phyloP scores from a whole-genome alignment of 768 basidiomycete genomes.

The Cyclocybe aegerita region DNA sequence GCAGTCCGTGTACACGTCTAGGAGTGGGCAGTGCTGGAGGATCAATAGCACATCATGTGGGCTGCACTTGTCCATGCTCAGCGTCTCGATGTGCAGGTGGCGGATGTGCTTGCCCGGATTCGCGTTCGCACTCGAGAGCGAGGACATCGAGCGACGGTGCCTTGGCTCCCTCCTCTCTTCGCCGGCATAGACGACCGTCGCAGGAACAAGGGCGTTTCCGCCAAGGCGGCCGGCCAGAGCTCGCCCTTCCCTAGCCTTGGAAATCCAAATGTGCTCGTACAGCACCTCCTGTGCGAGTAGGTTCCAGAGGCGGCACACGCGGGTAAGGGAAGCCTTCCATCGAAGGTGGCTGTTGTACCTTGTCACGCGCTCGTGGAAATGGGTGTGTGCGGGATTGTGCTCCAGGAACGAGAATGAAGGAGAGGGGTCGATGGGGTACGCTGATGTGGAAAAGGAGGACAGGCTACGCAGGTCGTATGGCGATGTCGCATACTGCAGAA shows the following conservation, averaged over 20 bases:
- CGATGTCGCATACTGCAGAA: constrained; percentile 56
- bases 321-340: constrained; percentile 48
- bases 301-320: constrained; percentile 59
- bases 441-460: constrained; percentile 55
- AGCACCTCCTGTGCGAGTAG: constrained; percentile 52
- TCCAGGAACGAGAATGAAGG: constrained; percentile 59
- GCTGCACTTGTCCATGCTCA: constrained; percentile 59
- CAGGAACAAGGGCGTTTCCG: constrained; percentile 8
- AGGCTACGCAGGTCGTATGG: constrained; percentile 3
- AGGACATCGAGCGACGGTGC: constrained; percentile 2
- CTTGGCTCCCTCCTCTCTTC: constrained; percentile 1
- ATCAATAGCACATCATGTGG: constrained; percentile 69
- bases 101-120: constrained; percentile 50
- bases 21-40: constrained; percentile 58
- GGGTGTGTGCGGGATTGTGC: constrained; percentile 40
- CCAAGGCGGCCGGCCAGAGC: constrained; percentile 21
- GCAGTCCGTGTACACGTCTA: constrained; percentile 64
- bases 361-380: constrained; percentile 32
- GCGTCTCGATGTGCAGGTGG: constrained; percentile 71
- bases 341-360: constrained; percentile 49
- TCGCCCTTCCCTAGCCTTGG: constrained; percentile 34
- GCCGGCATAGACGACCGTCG: no score
- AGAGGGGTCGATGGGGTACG: constrained; percentile 29
- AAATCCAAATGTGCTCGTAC: constrained; percentile 74
- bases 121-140: no score